Conservation (phyloP, 2,329 filamentous ascomycete species). For the Fusarium praegraminearum region DNA sequence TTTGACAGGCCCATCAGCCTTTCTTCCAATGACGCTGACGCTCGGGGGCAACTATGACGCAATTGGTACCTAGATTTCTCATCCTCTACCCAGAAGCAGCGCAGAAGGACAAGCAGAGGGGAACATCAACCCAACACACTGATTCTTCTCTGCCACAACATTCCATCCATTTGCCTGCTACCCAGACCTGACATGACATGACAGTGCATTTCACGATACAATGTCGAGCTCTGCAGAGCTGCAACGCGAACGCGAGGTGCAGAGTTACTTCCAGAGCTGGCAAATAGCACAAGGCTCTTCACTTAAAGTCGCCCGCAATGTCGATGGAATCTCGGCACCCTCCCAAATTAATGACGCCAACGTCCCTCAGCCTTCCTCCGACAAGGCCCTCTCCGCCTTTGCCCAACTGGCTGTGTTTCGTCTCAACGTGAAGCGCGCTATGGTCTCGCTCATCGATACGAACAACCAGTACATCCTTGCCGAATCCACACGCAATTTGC, state of each 20-base stretch:
- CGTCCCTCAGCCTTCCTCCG: conserved; percentile 50
- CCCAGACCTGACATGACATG: conserved; percentile 19
- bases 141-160: background rate
- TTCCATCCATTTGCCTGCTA: background rate
- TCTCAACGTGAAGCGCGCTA: conserved; percentile 59
- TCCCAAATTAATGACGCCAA: conserved; percentile 44
- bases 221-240: conserved; percentile 46
- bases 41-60: conserved; percentile 32
- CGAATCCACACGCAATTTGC: conserved; percentile 62
- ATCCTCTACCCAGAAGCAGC: background rate
- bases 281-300: conserved; percentile 50
- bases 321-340: conserved; percentile 50
- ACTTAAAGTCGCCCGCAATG: conserved; percentile 49
- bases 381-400: conserved; percentile 58
- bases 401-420: conserved; percentile 64
- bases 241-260: conserved; percentile 51
- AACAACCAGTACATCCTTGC: conserved; percentile 63
- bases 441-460: conserved; percentile 63
- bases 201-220: conserved; percentile 14
- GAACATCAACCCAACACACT: background rate
- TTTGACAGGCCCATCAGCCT: too few relatives aligned
- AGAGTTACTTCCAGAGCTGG: conserved; percentile 50
- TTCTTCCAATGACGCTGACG: conserved; percentile 14
- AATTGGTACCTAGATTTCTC: conserved; percentile 3
- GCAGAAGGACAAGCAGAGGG: too few relatives aligned